These are phyloP conservation scores for Pseudonitzschia multistriata DNA, from an alignment of 108 stramenopile genomes.

Conservation along the genomic window DNA sequence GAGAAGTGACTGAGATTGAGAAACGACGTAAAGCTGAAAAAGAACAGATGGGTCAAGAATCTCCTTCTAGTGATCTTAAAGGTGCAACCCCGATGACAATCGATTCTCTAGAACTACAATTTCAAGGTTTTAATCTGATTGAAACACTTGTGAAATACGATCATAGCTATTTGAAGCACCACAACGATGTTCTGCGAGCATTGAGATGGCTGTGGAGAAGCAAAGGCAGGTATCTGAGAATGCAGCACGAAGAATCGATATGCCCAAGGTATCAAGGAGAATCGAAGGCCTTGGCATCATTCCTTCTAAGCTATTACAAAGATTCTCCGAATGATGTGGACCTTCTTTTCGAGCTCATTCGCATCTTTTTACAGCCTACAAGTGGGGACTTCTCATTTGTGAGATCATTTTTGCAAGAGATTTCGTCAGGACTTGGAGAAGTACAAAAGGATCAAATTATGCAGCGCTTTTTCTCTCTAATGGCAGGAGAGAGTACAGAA, in stretches of 20 bases:
- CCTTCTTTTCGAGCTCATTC: slow-evolving; percentile 81
- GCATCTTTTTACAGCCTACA: slow-evolving; percentile 73
- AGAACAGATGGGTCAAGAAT: slow-evolving; percentile 1
- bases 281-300: slow-evolving; percentile 60
- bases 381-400: slow-evolving; percentile 76
- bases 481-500: slow-evolving; percentile 76
- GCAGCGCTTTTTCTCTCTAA: slow-evolving; percentile 66
- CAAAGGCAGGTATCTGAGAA: slow-evolving; percentile 75
- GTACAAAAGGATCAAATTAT: slow-evolving; percentile 57
- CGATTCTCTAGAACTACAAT: slow-evolving; percentile 68
- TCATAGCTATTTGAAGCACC: slow-evolving; percentile 51
- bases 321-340: slow-evolving; percentile 65
- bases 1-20: slow-evolving; percentile 49
- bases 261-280: slow-evolving; percentile 75
- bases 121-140: slow-evolving; percentile 70
- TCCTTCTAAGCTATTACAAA: slow-evolving; percentile 70
- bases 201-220: slow-evolving; percentile 86
- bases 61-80: background rate
- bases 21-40: slow-evolving; percentile 34
- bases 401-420: slow-evolving; percentile 40
- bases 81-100: slow-evolving; percentile 54
- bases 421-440: slow-evolving; percentile 40
- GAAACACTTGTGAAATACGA: slow-evolving; percentile 56
- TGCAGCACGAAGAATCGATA: slow-evolving; percentile 77
- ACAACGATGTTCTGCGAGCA: slow-evolving; percentile 76